These are phyloP conservation scores for Pseudopithomyces maydicus DNA, from an alignment of 2,329 filamentous ascomycete species.

Conservation along the genomic window DNA sequence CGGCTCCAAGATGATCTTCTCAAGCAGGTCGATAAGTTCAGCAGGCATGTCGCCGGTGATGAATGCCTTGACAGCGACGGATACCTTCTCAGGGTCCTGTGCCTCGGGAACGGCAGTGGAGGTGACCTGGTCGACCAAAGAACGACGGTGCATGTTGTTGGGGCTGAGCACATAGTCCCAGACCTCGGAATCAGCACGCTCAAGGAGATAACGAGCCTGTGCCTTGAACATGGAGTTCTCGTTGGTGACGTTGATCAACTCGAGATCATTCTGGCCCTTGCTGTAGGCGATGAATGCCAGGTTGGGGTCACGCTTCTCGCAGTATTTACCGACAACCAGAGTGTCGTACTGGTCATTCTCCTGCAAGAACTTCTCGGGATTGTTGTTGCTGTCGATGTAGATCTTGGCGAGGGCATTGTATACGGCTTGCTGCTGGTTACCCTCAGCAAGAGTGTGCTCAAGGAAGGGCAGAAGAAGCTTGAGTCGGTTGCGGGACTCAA, in stretches of 20 bases:
- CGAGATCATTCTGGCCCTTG: slow-evolving; percentile 96
- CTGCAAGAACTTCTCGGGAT: slow-evolving; percentile 95
- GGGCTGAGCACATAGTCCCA: slow-evolving; percentile 94
- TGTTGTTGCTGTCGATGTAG: slow-evolving; percentile 98
- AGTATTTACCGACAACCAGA: slow-evolving; percentile 92
- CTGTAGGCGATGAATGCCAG: slow-evolving; percentile 92
- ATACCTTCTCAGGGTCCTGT: slow-evolving; percentile 91
- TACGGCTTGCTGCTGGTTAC: slow-evolving; percentile 94
- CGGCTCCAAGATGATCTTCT: slow-evolving; percentile 99
- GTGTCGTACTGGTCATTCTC: slow-evolving; percentile 98
- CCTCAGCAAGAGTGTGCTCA: slow-evolving; percentile 84
- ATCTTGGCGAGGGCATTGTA: slow-evolving; percentile 99
- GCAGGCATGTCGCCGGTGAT: slow-evolving; percentile 87
- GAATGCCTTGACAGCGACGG: slow-evolving; percentile 91
- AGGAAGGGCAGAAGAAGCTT: slow-evolving; percentile 97
- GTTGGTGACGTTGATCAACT: slow-evolving; percentile 96
- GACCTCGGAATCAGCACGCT: slow-evolving; percentile 85
- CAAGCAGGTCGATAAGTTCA: slow-evolving; percentile 94
- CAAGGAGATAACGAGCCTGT: slow-evolving; percentile 93
- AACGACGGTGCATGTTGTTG: slow-evolving; percentile 94
- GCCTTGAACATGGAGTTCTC: slow-evolving; percentile 99
- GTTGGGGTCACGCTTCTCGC: slow-evolving; percentile 97
- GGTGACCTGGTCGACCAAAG: slow-evolving; percentile 94
- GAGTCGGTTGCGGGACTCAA: slow-evolving; percentile 93
- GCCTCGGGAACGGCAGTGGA: slow-evolving; percentile 90